Conservation (phyloP, 148 eudicot genomes). For the Talinum fruticosum region DNA sequence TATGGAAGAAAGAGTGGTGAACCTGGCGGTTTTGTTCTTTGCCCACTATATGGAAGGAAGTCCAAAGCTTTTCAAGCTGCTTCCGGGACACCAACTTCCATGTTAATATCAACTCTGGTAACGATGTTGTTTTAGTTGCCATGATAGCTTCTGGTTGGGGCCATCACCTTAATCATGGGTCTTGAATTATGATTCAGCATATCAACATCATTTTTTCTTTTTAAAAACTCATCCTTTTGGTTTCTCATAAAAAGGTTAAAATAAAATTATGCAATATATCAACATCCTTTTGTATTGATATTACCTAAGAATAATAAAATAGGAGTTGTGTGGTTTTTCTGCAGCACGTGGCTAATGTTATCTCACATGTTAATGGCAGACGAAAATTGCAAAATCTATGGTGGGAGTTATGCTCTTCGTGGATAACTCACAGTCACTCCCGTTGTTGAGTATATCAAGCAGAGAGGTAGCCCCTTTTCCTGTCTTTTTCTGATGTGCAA, state of each 20-base stretch:
- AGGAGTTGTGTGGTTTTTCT: not conserved
- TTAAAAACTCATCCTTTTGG: no score
- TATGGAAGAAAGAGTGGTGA: slow-evolving; percentile 72
- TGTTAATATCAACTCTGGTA: slow-evolving; percentile 76
- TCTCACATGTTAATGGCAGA: slow-evolving; percentile 39
- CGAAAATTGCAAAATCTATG: slow-evolving; percentile 80
- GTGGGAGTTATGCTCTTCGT: slow-evolving; percentile 73
- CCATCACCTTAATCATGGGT: not conserved
- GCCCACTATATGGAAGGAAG: slow-evolving; percentile 93
- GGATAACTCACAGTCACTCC: slow-evolving; percentile 71
- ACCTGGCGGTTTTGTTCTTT: slow-evolving; percentile 86
- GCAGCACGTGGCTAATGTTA: not conserved
- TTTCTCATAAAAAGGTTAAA: no score
- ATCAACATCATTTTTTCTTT: not conserved
- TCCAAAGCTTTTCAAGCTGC: slow-evolving; percentile 97
- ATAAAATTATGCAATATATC: slow-evolving; percentile 3
- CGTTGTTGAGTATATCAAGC: slow-evolving; percentile 67
- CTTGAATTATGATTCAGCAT: not conserved
- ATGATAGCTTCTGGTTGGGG: slow-evolving; percentile 10
- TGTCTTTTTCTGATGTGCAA: slow-evolving; percentile 10
- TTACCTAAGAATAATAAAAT: not conserved
- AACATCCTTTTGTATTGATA: not conserved
- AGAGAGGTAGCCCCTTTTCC: slow-evolving; percentile 50
- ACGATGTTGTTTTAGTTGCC: slow-evolving; percentile 13
- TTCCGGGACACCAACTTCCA: slow-evolving; percentile 73